Evolutionary conservation across 2,329 filamentous ascomycete genomes (phyloP), one percentile per base, ranked within the genome.

Genomic region (Epichloe uncinata): DNA sequence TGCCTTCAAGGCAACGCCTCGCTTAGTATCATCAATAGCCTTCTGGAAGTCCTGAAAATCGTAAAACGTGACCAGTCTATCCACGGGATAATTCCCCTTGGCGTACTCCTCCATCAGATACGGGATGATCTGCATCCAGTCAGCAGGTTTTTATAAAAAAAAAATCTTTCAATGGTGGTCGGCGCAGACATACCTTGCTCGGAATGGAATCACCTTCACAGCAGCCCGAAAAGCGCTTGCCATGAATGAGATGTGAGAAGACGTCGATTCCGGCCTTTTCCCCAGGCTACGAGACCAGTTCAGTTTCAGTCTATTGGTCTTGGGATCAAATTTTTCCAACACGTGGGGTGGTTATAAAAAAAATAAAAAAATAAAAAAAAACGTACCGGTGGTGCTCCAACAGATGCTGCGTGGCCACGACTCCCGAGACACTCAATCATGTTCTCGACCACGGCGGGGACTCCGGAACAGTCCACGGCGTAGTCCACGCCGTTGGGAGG

Each of bases 361-460:
- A n/a, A n/a, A n/a, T n/a, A n/a, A n/a, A 7, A 42, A 13, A 22
- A 13, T 26, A 7, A 22, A 18, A 22, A 7, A 26, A 13, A 20
- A 40, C 15, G 18, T 47, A 47, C 45, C 35, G 45, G 3, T n/a
- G 45, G 36, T 3, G 45, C 20, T 40, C 45, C 45, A 18, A 47
- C 45, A 16, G 36, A 37, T 13, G 15, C 44, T 30, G 33, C 47
- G 18, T 49, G 41, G 15, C 41, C 47, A 16, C 47, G 47, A 33
- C 15, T 58, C 11, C 63, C 62, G 35, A 73, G 64, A 54, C 69
- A 67, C 46, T 73, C 70, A 53, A 75, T 67, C 64, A 73, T 73
- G 22, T 63, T 68, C 34, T 61, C 61, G 59, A 74, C 64, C 54
- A 73, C 60, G 57, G 63, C 53, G 60, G 70, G 59, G 54, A 63